These are phyloP conservation scores for Fusarium ambrosium DNA, from an alignment of 2,329 filamentous ascomycete genomes.

Conservation along the genomic window DNA sequence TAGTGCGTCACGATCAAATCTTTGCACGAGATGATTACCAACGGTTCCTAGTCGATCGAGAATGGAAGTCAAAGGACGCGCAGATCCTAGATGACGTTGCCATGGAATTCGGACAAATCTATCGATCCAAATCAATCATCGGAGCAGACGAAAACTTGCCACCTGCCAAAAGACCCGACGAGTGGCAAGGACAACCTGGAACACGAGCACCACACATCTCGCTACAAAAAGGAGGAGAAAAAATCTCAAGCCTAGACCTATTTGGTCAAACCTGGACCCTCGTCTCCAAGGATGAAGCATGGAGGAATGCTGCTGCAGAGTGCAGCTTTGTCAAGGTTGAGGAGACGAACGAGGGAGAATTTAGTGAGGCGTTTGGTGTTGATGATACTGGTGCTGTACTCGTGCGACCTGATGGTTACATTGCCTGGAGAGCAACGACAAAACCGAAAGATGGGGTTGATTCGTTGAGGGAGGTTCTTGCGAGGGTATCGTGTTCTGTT, in stretches of 20 bases:
- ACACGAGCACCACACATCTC: conserved; percentile 40
- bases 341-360: conserved; percentile 1
- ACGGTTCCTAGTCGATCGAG: conserved; percentile 6
- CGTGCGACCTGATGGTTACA: conserved; percentile 27
- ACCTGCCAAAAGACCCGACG: conserved; percentile 30
- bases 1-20: conserved; percentile 42
- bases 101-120: conserved; percentile 33
- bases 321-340: conserved; percentile 10
- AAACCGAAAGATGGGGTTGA: background rate
- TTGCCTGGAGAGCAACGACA: conserved; percentile 22
- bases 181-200: conserved; percentile 43
- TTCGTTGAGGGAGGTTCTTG: background rate
- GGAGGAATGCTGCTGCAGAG: background rate
- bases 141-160: conserved; percentile 9
- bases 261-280: conserved; percentile 23
- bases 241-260: conserved; percentile 25
- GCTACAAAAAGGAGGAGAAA: conserved; percentile 5
- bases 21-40: conserved; percentile 42
- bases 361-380: conserved; percentile 4
- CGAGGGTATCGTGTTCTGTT: background rate
- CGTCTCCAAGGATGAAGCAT: conserved; percentile 20
- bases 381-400: conserved; percentile 13
- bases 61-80: conserved; percentile 17
- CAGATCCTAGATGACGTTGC: conserved; percentile 26
- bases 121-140: conserved; percentile 9